These are phyloP conservation scores for Fusarium euwallaceae DNA, from an alignment of 2,329 filamentous ascomycete genomes.

Conservation along the genomic window DNA sequence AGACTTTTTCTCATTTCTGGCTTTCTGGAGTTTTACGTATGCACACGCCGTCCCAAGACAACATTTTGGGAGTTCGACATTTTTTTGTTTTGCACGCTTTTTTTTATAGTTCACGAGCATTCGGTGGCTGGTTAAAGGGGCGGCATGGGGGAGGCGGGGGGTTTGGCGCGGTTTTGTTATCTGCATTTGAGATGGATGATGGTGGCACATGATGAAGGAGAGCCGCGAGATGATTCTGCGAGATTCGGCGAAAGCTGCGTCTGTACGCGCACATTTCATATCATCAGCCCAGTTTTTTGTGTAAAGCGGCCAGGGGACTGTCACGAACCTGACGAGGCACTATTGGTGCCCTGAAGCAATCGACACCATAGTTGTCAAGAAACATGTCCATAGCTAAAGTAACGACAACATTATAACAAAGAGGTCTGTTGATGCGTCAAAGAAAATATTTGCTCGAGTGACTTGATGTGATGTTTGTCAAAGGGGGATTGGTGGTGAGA, in stretches of 20 bases:
- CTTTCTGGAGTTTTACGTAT: constrained; percentile 45
- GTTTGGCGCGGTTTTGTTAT: constrained; percentile 39
- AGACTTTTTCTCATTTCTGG: constrained; percentile 35
- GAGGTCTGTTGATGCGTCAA: constrained; percentile 2
- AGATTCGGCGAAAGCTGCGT: background rate
- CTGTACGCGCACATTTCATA: background rate
- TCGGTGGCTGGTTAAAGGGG: constrained; percentile 39
- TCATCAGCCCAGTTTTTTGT: background rate
- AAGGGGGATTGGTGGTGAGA: background rate
- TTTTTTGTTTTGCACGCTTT: background rate
- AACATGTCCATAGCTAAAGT: background rate
- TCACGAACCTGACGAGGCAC: constrained; percentile 3
- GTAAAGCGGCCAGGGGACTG: background rate
- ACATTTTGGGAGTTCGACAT: constrained; percentile 40
- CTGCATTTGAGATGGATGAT: constrained; percentile 35
- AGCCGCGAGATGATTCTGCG: background rate
- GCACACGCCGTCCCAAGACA: constrained; percentile 39
- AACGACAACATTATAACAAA: background rate
- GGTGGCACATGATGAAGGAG: constrained; percentile 10
- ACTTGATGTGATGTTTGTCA: background rate
- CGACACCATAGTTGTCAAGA: background rate
- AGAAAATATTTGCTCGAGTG: background rate
- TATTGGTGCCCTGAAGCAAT: background rate
- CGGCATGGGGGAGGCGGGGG: constrained; percentile 20
- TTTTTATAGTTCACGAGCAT: constrained; percentile 41